Conservation (phyloP, 768 basidiomycete species). For the Suillus subluteus region DNA sequence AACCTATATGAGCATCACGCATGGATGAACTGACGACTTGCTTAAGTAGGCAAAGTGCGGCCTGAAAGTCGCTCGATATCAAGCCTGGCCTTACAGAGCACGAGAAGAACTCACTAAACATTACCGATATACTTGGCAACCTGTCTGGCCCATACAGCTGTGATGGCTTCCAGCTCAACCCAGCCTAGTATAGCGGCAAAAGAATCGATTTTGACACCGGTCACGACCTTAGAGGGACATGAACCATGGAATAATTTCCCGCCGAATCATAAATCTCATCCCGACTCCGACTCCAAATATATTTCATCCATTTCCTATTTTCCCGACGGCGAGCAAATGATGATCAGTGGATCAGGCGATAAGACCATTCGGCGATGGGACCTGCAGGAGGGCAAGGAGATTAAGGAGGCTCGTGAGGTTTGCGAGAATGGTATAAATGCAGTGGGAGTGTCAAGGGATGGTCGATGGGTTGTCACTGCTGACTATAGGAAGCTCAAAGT, state of each 20-base stretch:
- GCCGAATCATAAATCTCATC: too few relatives aligned
- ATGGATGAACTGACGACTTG: neutral
- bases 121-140: neutral
- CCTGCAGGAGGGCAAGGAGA: too few relatives aligned
- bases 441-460: too few relatives aligned
- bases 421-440: too few relatives aligned
- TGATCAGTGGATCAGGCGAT: too few relatives aligned
- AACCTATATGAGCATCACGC: neutral
- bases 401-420: too few relatives aligned
- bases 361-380: too few relatives aligned
- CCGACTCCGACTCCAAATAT: too few relatives aligned
- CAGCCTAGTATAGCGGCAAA: neutral
- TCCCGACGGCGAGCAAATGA: too few relatives aligned
- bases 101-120: neutral
- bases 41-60: neutral
- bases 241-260: neutral
- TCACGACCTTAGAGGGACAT: neutral
- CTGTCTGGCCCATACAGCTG: neutral
- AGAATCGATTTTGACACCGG: neutral
- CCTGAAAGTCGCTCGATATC: neutral
- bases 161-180: neutral
- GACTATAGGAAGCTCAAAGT: too few relatives aligned
- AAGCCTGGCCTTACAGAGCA: neutral
- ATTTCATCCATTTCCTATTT: too few relatives aligned
- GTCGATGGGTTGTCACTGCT: too few relatives aligned